These are phyloP conservation scores for Cladosporium sp. DNA, from an alignment of 2,329 filamentous ascomycete genomes.

Conservation along the genomic window DNA sequence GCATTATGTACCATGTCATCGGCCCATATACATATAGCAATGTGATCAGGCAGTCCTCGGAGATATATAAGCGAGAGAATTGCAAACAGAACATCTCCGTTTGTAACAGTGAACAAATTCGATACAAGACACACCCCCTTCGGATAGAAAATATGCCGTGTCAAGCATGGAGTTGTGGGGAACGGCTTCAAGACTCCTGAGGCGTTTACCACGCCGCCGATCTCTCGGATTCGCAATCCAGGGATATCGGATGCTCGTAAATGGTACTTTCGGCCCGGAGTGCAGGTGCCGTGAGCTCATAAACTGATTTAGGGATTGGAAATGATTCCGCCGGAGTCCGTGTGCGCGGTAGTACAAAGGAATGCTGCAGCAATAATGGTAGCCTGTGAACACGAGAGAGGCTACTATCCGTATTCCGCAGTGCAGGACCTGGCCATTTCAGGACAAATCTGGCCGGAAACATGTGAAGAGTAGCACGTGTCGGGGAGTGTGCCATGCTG, in stretches of 20 bases:
- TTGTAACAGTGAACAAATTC: not conserved
- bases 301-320: not conserved
- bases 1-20: not conserved
- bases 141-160: not conserved
- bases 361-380: not conserved
- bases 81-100: not conserved
- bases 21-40: too few relatives aligned
- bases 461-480: not conserved
- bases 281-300: not conserved
- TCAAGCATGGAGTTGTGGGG: constrained; percentile 4
- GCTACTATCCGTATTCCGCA: not conserved
- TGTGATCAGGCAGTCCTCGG: not conserved
- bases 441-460: not conserved
- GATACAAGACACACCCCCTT: not conserved
- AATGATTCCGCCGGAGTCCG: not conserved
- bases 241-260: not conserved
- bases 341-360: not conserved
- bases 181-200: not conserved
- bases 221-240: not conserved
- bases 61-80: not conserved
- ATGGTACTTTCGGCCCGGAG: not conserved
- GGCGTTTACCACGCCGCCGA: not conserved
- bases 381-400: not conserved
- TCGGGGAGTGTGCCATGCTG: not conserved
- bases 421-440: not conserved